These are phyloP conservation scores for Trichosanthes truncata DNA, from an alignment of 306 rosid species.

Conservation along the genomic window DNA sequence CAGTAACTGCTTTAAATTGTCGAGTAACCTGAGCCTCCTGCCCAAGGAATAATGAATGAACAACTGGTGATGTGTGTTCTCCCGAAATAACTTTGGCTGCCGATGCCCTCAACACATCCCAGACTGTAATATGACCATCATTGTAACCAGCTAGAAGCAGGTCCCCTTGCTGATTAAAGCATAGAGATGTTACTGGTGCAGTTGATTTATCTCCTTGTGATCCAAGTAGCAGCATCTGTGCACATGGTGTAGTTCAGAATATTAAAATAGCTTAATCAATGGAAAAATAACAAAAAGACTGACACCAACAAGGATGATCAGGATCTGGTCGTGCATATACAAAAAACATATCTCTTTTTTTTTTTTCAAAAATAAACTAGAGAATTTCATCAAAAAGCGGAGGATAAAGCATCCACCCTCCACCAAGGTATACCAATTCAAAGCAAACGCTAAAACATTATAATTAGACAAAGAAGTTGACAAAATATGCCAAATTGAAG, in stretches of 20 bases:
- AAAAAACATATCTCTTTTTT: not conserved
- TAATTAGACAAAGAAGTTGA: not conserved
- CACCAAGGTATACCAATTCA: not conserved
- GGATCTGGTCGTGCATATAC: not conserved
- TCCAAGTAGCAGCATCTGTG: conserved; percentile 75
- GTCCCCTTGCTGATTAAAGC: conserved; percentile 93
- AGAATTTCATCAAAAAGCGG: not conserved
- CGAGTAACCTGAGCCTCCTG: conserved; percentile 90
- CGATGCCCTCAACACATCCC: conserved; percentile 79
- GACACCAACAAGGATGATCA: not conserved
- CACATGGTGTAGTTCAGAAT: conserved; percentile 11
- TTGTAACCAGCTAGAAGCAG: conserved; percentile 90
- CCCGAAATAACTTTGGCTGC: conserved; percentile 71
- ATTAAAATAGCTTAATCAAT: conserved; percentile 4
- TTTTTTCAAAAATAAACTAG: not conserved
- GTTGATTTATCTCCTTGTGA: conserved; percentile 68
- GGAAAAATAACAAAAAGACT: not conserved
- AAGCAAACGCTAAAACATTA: not conserved
- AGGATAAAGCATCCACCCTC: not conserved
- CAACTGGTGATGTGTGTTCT: conserved; percentile 85
- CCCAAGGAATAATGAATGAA: conserved; percentile 76
- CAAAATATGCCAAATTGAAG: not conserved
- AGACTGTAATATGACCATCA: conserved; percentile 79
- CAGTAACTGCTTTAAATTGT: conserved; percentile 86
- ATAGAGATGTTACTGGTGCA: conserved; percentile 79